Evolutionary conservation across 2,329 filamentous ascomycete species (phyloP).

Genomic region (Ceratocystis colombiana): DNA sequence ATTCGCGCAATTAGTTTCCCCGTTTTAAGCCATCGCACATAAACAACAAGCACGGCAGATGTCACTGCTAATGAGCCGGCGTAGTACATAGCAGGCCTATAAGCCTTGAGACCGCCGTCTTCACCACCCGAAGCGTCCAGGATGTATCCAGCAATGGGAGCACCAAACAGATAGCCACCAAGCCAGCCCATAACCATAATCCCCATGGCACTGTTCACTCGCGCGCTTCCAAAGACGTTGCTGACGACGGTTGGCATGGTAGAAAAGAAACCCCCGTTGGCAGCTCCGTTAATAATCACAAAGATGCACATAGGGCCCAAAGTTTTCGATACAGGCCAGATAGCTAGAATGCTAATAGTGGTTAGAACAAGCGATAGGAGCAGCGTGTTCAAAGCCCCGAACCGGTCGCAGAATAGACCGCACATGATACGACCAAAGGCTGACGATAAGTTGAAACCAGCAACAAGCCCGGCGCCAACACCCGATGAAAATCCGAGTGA

Average conservation of each 20-base stretch:
- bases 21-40: conserved; percentile 38
- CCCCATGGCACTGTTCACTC: conserved; percentile 48
- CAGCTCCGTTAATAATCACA: conserved; percentile 48
- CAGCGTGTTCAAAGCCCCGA: conserved; percentile 48
- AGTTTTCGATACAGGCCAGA: conserved; percentile 50
- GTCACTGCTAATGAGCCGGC: conserved; percentile 44
- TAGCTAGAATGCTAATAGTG: conserved; percentile 47
- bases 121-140: conserved; percentile 46
- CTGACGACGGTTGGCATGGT: conserved; percentile 54
- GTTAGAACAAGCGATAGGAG: conserved; percentile 43
- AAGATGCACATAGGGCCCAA: conserved; percentile 47
- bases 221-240: conserved; percentile 47
- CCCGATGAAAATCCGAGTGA: conserved; percentile 45
- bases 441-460: conserved; percentile 52
- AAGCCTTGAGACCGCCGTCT: conserved; percentile 41
- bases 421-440: conserved; percentile 47
- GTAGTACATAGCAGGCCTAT: conserved; percentile 52
- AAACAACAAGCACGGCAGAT: conserved; percentile 36
- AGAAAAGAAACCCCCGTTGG: conserved; percentile 54
- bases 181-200: conserved; percentile 54
- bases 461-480: conserved; percentile 47
- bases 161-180: conserved; percentile 50
- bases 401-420: conserved; percentile 44
- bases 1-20: conserved; percentile 34
- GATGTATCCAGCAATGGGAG: conserved; percentile 51